Evolutionary conservation across 2,329 filamentous ascomycete genomes (phyloP).

Genomic region (Bertia moriformis): DNA sequence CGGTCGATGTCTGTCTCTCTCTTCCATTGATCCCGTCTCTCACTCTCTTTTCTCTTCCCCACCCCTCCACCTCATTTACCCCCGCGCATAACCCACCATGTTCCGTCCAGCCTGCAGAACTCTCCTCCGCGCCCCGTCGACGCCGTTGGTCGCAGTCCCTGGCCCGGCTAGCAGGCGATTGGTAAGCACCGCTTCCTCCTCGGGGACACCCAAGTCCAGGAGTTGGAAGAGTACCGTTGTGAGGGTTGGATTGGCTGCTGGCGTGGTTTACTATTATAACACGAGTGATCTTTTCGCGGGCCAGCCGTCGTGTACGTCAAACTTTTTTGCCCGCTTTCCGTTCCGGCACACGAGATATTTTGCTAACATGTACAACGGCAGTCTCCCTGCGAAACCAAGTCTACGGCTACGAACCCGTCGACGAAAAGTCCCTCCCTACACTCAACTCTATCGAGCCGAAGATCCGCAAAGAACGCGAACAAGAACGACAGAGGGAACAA

Average conservation of each 20-base stretch:
- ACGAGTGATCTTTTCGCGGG: conserved; percentile 79
- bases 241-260: conserved; percentile 64
- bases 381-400: not conserved
- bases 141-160: conserved; percentile 1
- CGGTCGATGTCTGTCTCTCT: too few species aligned
- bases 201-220: conserved; percentile 46
- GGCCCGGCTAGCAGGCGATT: conserved; percentile 11
- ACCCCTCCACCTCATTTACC: too few species aligned
- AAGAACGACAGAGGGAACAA: not conserved
- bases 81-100: too few species aligned
- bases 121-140: not conserved
- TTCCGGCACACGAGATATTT: too few species aligned
- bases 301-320: conserved; percentile 56
- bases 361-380: too few species aligned
- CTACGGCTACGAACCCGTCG: too few species aligned
- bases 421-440: not conserved
- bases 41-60: not conserved
- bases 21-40: not conserved
- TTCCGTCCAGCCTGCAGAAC: not conserved
- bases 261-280: conserved; percentile 83
- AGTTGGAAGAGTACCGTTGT: conserved; percentile 67
- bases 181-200: conserved; percentile 42
- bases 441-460: not conserved
- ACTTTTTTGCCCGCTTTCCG: too few species aligned
- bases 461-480: not conserved